Percentiles rank a stretch among this genome's conserved stretches.
These are phyloP conservation scores for Ruellia speciosa DNA, from an alignment of 305 asterid species.

Conservation along the genomic window DNA sequence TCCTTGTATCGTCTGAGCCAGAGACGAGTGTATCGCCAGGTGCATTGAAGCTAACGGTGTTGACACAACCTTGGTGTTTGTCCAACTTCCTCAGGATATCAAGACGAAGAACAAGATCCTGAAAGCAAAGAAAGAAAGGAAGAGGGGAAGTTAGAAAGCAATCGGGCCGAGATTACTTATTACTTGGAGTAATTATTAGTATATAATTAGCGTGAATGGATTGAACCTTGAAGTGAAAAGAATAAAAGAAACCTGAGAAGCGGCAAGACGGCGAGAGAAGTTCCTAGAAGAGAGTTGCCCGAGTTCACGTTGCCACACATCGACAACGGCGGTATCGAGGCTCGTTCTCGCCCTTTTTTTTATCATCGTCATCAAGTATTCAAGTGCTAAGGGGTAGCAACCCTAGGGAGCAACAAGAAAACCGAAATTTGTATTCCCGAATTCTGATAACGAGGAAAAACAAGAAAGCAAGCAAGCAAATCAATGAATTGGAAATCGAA, in stretches of 20 bases:
- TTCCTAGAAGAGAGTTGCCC: not conserved
- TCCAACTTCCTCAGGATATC: slow-evolving; percentile 62
- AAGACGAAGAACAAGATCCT: slow-evolving; percentile 67
- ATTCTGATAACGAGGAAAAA: slow-evolving; percentile 13
- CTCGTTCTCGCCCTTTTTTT: slow-evolving; percentile 39
- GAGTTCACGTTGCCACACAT: slow-evolving; percentile 35
- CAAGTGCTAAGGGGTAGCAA: too few relatives aligned
- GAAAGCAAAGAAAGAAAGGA: not conserved
- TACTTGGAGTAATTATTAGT: too few relatives aligned
- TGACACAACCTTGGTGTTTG: slow-evolving; percentile 73
- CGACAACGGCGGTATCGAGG: slow-evolving; percentile 40
- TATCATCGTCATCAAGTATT: slow-evolving; percentile 23
- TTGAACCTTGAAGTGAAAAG: not conserved
- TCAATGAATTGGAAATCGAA: not conserved
- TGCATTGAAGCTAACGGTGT: slow-evolving; percentile 67
- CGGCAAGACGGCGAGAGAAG: slow-evolving; percentile 36
- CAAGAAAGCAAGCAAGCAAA: not conserved
- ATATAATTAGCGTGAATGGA: not conserved
- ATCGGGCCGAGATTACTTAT: not conserved
- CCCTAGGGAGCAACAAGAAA: too few relatives aligned
- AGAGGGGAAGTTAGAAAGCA: not conserved
- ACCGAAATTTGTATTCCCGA: too few relatives aligned
- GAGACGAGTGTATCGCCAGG: slow-evolving; percentile 64
- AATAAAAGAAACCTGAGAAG: slow-evolving; percentile 38
- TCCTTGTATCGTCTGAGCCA: slow-evolving; percentile 75